Evolutionary conservation across 2,329 filamentous ascomycete species (phyloP), one percentile per base, ranked within the genome.

Genomic region (Hirsutella thompsonii): DNA sequence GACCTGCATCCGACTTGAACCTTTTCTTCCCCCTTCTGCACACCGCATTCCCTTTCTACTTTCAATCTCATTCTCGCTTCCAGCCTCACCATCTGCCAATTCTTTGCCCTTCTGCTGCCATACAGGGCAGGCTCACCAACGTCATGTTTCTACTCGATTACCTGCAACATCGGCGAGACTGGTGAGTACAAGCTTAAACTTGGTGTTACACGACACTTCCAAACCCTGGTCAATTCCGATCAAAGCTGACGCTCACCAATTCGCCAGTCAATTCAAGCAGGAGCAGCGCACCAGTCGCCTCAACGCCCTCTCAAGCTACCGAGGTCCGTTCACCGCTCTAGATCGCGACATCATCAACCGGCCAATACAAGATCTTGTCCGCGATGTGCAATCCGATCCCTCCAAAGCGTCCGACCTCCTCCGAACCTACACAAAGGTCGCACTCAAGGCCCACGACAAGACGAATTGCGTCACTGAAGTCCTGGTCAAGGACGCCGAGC

Each of bases 381-480:
- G 79, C 46, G 76, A 82, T 63, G 83, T 94, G 3, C 85, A 90
- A 26, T 72, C 75, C n/a, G 73, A 79, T 36, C 62, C 68, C 40
- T 67, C 78, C 38, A 70, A 73, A 11, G 80, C 89, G 0, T 57
- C 81, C 20, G 79, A 87, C 46, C 74, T 95, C 37, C 76, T 95
- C n/a, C 77, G 70, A 44, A 79, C 87, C 10, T 96, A 95, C 57
- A 83, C 83, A 53, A 94, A 93, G 60, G 80, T 90, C 18, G 83
- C 89, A 0, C 58, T 94, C 40, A 81, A 79, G 54, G 89, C 87
- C 1, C 90, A 95, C 29, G 72, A 81, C 46, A 82, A 82, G 62
- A 94, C 88, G 2, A 95, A 95, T 59, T 93, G 86, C 55, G 63
- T 93, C 11, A 95, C 90, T 0, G 89, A 95, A 62, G 68, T 95